Conservation (phyloP, 1,139 yeast genomes). For the Saccharomyces hybrid region DNA sequence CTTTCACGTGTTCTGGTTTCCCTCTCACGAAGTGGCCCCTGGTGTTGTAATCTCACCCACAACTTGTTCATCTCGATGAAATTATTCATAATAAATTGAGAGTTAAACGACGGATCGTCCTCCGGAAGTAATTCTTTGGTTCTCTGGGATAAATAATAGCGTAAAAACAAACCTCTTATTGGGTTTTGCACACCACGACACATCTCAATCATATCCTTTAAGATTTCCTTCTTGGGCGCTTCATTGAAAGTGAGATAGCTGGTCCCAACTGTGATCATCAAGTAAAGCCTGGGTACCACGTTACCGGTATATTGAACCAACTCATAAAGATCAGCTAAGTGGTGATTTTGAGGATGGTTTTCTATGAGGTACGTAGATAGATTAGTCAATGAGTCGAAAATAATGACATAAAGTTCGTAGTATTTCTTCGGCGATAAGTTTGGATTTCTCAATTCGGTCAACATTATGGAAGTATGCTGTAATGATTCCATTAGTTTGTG, state of each 20-base stretch:
- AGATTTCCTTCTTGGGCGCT: constrained; percentile 77
- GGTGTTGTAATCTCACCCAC: constrained; percentile 95
- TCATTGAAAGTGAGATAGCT: constrained; percentile 73
- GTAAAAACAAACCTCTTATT: constrained; percentile 74
- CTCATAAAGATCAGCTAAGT: constrained; percentile 85
- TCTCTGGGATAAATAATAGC: constrained; percentile 83
- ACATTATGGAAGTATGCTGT: constrained; percentile 77
- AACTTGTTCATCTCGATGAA: constrained; percentile 96
- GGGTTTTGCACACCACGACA: constrained; percentile 98
- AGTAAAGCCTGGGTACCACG: constrained; percentile 81
- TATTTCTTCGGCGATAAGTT: constrained; percentile 82
- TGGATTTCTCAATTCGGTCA: constrained; percentile 75
- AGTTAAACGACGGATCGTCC: constrained; percentile 36
- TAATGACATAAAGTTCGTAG: constrained; percentile 81
- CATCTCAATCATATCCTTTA: constrained; percentile 98
- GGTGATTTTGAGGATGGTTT: constrained; percentile 58
- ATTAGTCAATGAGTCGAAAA: constrained; percentile 74
- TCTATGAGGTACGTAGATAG: constrained; percentile 59
- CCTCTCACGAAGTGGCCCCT: constrained; percentile 84
- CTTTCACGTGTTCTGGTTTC: constrained; percentile 71
- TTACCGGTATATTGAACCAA: constrained; percentile 94
- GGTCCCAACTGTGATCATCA: constrained; percentile 94
- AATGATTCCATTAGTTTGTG: constrained; percentile 77
- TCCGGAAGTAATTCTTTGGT: constrained; percentile 63
- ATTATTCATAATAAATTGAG: constrained; percentile 72